Evolutionary conservation across 352 stramenopile species (phyloP).

Genomic region (Phytophthora fragariae): DNA sequence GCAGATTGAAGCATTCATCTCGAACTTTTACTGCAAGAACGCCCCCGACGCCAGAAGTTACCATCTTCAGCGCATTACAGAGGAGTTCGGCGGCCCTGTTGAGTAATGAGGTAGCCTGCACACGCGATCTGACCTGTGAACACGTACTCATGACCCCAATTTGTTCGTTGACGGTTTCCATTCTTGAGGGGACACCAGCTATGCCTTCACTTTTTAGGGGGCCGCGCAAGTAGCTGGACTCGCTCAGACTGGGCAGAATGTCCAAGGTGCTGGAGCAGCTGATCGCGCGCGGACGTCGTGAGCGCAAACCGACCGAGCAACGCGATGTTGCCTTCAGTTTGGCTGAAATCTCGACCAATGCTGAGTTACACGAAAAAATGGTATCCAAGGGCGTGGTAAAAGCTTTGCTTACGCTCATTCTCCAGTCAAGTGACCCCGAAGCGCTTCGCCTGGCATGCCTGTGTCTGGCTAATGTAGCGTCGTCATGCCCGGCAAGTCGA

Average conservation of each 20-base stretch:
- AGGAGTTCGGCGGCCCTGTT: slow-evolving; percentile 61
- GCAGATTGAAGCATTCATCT: slow-evolving; percentile 80
- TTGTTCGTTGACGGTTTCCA: slow-evolving; percentile 36
- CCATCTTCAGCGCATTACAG: slow-evolving; percentile 60
- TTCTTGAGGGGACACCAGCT: slow-evolving; percentile 30
- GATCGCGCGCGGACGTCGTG: slow-evolving; percentile 95
- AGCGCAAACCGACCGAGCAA: slow-evolving; percentile 94
- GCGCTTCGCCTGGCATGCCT: slow-evolving; percentile 94
- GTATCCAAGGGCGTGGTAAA: slow-evolving; percentile 96
- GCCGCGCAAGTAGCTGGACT: neutral
- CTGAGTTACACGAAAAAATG: slow-evolving; percentile 93
- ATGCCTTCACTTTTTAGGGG: slow-evolving; percentile 16
- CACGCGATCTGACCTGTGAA: slow-evolving; percentile 17
- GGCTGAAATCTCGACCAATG: slow-evolving; percentile 95
- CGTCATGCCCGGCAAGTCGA: slow-evolving; percentile 86
- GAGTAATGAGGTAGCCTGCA: slow-evolving; percentile 22
- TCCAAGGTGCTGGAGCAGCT: slow-evolving; percentile 97
- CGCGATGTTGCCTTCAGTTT: slow-evolving; percentile 96
- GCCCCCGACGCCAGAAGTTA: slow-evolving; percentile 65
- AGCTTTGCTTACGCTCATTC: slow-evolving; percentile 92
- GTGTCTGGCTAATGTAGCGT: slow-evolving; percentile 96
- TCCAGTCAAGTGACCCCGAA: slow-evolving; percentile 92
- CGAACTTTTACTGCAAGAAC: slow-evolving; percentile 73
- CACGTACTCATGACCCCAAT: slow-evolving; percentile 15
- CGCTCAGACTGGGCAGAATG: slow-evolving; percentile 37